phyloP scores from a whole-genome alignment of 164 flowering plant genomes.

The Hamamelis virginiana region DNA sequence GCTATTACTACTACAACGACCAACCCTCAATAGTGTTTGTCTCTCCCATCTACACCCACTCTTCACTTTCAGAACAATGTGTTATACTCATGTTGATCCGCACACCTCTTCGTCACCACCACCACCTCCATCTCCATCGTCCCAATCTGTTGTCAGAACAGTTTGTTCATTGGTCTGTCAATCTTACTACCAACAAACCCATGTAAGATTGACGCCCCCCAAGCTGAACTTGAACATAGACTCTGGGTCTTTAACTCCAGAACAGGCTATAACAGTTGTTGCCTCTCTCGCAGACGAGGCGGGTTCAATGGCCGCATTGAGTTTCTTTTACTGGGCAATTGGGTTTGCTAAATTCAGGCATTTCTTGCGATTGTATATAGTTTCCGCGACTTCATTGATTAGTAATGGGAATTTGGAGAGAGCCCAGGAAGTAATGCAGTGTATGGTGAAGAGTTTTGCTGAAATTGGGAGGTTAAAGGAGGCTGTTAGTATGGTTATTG shows the following conservation, averaged over 20 bases:
- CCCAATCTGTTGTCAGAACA: constrained; percentile 35
- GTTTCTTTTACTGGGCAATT: constrained; percentile 82
- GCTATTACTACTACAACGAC: background rate
- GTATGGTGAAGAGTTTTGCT: constrained; percentile 59
- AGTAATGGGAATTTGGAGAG: constrained; percentile 54
- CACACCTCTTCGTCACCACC: constrained; percentile 9
- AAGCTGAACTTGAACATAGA: constrained; percentile 33
- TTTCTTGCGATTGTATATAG: constrained; percentile 77
- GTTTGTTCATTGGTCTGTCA: constrained; percentile 50
- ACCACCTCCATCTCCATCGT: background rate
- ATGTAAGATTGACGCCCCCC: constrained; percentile 25
- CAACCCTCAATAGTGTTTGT: background rate
- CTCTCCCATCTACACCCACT: constrained; percentile 1
- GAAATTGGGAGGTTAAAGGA: constrained; percentile 71
- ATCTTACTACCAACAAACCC: constrained; percentile 42
- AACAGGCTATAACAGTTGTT: constrained; percentile 66
- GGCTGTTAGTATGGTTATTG: constrained; percentile 67
- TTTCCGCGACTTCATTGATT: constrained; percentile 55
- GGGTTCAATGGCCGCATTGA: constrained; percentile 75
- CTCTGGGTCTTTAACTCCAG: constrained; percentile 50
- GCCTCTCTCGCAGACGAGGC: constrained; percentile 67
- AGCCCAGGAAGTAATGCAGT: constrained; percentile 69
- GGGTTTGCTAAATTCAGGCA: constrained; percentile 48
- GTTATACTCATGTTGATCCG: background rate
- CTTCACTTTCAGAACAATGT: constrained; percentile 2